Evolutionary conservation across 768 basidiomycete species (phyloP).

Genomic region (Tylopilus sp.): DNA sequence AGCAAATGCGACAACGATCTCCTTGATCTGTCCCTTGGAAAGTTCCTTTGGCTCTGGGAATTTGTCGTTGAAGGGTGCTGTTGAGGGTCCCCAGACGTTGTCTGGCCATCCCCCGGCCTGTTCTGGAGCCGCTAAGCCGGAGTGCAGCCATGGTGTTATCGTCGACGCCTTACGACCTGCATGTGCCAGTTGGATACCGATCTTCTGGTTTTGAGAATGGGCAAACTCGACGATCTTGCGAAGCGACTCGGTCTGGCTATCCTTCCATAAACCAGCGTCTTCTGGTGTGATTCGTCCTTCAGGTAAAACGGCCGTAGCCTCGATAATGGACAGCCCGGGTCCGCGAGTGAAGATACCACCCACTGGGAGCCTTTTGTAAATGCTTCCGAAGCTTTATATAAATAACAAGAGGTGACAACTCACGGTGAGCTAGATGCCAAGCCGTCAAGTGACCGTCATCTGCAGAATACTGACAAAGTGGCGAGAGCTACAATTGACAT

Average conservation of each 20-base stretch:
- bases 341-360: slow-evolving; percentile 42
- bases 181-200: slow-evolving; percentile 74
- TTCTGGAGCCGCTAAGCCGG: slow-evolving; percentile 32
- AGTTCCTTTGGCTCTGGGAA: slow-evolving; percentile 57
- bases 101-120: slow-evolving; percentile 50
- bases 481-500: slow-evolving; percentile 38
- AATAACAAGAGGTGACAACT: background rate
- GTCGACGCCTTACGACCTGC: slow-evolving; percentile 75
- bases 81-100: slow-evolving; percentile 55
- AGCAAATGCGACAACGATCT: slow-evolving; percentile 53
- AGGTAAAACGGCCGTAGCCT: slow-evolving; percentile 62
- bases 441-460: slow-evolving; percentile 48
- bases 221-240: slow-evolving; percentile 63
- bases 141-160: slow-evolving; percentile 55
- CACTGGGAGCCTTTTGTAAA: slow-evolving; percentile 30
- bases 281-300: slow-evolving; percentile 66
- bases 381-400: too few species aligned
- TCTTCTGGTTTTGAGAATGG: slow-evolving; percentile 65
- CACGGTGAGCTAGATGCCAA: slow-evolving; percentile 56
- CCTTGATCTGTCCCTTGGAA: slow-evolving; percentile 52
- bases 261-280: slow-evolving; percentile 63
- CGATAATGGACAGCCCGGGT: slow-evolving; percentile 57
- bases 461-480: slow-evolving; percentile 60
- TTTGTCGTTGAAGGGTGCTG: slow-evolving; percentile 39
- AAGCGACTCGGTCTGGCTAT: slow-evolving; percentile 46